These are phyloP conservation scores for Magnaporthiopsis poae DNA, from an alignment of 2,329 filamentous ascomycete species.

Conservation along the genomic window DNA sequence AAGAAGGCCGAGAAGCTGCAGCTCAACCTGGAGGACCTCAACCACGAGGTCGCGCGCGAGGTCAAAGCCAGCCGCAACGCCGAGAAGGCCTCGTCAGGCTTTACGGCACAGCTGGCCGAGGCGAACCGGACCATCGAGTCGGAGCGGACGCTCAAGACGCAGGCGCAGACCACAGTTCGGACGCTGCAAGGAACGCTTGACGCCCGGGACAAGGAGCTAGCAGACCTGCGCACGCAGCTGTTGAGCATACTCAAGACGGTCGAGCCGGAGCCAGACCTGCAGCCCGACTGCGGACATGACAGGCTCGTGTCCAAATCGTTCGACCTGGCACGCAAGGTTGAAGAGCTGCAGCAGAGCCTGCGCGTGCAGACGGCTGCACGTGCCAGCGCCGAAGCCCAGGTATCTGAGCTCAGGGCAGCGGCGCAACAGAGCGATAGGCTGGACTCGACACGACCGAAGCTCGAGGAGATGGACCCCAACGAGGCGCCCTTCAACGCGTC, in stretches of 20 bases:
- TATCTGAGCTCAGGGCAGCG: constrained; percentile 57
- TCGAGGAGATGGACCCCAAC: constrained; percentile 82
- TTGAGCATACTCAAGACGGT: constrained; percentile 77
- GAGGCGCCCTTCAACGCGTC: constrained; percentile 64
- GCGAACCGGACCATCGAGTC: constrained; percentile 82
- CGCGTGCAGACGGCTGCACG: constrained; percentile 74
- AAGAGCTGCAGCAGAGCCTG: constrained; percentile 79
- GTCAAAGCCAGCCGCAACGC: constrained; percentile 82
- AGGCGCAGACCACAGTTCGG: constrained; percentile 76
- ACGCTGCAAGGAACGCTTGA: constrained; percentile 73
- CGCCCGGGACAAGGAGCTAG: constrained; percentile 68
- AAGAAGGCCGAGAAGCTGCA: constrained; percentile 92
- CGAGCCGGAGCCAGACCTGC: constrained; percentile 64
- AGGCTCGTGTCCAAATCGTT: constrained; percentile 65
- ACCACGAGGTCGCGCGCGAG: constrained; percentile 81
- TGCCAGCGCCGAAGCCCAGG: constrained; percentile 69
- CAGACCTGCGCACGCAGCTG: constrained; percentile 69
- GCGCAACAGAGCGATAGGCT: constrained; percentile 56
- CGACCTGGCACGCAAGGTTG: constrained; percentile 75
- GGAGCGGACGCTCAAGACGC: constrained; percentile 72
- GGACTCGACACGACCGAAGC: constrained; percentile 54
- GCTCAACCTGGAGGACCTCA: constrained; percentile 79
- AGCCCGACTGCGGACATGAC: constrained; percentile 46
- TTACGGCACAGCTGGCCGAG: constrained; percentile 76
- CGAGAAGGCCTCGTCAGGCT: constrained; percentile 74